A percentile compares a stretch with the other conserved stretches of the same genome.
Evolutionary conservation across 148 eudicot species (phyloP).

Genomic region (Beta vulgaris): DNA sequence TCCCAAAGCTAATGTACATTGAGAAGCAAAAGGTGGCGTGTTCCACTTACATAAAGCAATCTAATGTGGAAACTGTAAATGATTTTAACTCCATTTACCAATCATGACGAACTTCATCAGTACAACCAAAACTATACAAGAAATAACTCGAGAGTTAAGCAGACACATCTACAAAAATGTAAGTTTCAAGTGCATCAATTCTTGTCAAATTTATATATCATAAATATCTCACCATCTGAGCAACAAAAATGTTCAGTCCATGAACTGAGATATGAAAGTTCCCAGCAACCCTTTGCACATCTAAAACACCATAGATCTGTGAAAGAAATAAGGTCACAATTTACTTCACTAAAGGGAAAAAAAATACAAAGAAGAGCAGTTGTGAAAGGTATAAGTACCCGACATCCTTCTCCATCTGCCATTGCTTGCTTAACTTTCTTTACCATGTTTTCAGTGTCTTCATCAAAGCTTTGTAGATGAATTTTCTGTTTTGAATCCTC

Average conservation of each 20-base stretch:
- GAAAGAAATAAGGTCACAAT: constrained; percentile 23
- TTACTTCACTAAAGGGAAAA: constrained; percentile 2
- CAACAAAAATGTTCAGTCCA: constrained; percentile 93
- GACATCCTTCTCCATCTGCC: constrained; percentile 82
- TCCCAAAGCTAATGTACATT: neutral
- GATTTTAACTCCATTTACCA: neutral
- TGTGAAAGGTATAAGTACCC: constrained; percentile 46
- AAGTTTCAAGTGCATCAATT: neutral
- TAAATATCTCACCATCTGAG: constrained; percentile 75
- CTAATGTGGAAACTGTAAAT: constrained; percentile 1
- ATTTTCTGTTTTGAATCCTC: constrained; percentile 48
- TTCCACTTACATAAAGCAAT: neutral
- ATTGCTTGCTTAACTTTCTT: constrained; percentile 87
- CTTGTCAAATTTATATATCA: neutral
- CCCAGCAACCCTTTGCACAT: constrained; percentile 99
- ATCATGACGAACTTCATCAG: neutral
- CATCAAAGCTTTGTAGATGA: constrained; percentile 72
- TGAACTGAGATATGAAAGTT: constrained; percentile 98
- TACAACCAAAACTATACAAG: constrained; percentile 1
- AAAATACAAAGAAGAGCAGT: neutral
- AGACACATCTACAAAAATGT: constrained; percentile 2
- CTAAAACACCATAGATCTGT: constrained; percentile 90
- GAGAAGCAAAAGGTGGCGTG: neutral
- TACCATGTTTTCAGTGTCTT: constrained; percentile 75
- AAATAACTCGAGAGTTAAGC: constrained; percentile 3